Evolutionary conservation across 1,284 basidiomycete species (phyloP), one percentile per base, ranked within the genome.

Genomic region (Microbotryomycetes sp.): DNA sequence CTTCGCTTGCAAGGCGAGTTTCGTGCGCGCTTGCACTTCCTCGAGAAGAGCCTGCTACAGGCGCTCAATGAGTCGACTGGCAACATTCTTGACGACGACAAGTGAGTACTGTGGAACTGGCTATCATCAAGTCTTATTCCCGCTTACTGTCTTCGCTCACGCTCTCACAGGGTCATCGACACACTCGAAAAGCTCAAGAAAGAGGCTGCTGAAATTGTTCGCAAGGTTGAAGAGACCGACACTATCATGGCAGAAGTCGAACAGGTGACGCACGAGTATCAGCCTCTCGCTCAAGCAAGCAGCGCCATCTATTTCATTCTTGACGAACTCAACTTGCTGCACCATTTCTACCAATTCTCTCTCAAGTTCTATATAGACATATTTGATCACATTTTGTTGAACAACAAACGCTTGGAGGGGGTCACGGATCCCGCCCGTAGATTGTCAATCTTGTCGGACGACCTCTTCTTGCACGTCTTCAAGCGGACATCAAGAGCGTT

Each of bases 1-100:
- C 92, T 97, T 86, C 97, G 97, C 79, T 85, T 96, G 25, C 96
- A 99, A 77, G 94, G 96, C 58, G 96, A 98, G 79, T 98, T 97
- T 84, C 84, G 89, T 32, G 83, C 97, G 14, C 86, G 93, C 6
- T 83, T 98, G 51, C 84, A 92, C 51, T 93, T 91, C 23, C 82
- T 99, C 48, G 96, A 99, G 76, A 91, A 92, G 74, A 81, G 93
- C 22, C 83, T 99, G 6, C 79, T 99, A 7, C 89, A 96, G 74
- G 96, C 94, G 12, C 83, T 99, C 63, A 99, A 98, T 75, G 94
- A 97, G 70, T 97, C 93, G 0, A 84, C 86, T 0, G 96, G 96
- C 60, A 97, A 97, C 75, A 97, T 99, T 68, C 82, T 99, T 45
- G 96, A 99, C 69, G 94, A 99, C 74, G 96, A 99, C 81, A 97